phyloP scores from a whole-genome alignment of 202 grass and related monocot species.

The Digitaria exilis region DNA sequence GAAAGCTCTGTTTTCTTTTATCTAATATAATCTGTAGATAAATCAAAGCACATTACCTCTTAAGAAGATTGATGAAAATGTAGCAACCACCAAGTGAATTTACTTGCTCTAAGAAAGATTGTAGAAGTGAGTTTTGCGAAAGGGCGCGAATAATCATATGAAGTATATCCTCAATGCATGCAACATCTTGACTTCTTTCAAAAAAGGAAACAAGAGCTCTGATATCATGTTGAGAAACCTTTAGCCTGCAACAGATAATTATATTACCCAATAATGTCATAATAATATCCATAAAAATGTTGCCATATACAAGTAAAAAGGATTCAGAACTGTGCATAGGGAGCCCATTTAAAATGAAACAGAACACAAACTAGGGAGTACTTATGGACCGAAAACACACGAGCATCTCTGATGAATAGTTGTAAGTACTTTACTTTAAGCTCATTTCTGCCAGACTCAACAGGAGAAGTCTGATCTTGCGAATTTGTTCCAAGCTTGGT shows the following conservation, averaged over 20 bases:
- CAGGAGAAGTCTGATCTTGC: constrained; percentile 85
- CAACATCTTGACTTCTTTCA: constrained; percentile 96
- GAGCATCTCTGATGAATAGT: constrained; percentile 26
- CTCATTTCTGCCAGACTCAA: constrained; percentile 97
- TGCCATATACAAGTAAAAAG: constrained; percentile 17
- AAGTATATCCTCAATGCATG: constrained; percentile 90
- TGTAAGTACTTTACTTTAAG: constrained; percentile 61
- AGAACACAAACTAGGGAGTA: not conserved
- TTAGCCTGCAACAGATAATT: constrained; percentile 63
- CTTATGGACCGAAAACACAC: constrained; percentile 23
- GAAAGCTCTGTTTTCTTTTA: not conserved
- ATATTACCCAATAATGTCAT: constrained; percentile 2
- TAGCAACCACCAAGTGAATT: constrained; percentile 88
- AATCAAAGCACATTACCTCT: constrained; percentile 59
- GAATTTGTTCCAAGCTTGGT: constrained; percentile 75
- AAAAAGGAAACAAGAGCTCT: constrained; percentile 88
- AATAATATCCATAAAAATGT: constrained; percentile 16
- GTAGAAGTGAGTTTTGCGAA: constrained; percentile 72
- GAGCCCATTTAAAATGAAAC: constrained; percentile 16
- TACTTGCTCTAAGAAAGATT: constrained; percentile 85
- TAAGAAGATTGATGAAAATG: constrained; percentile 93
- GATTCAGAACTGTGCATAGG: constrained; percentile 15
- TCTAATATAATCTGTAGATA: not conserved
- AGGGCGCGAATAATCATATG: constrained; percentile 89
- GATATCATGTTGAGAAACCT: constrained; percentile 80